These are phyloP conservation scores for Phytopythium oedochilum DNA, from an alignment of 352 stramenopile species.

Conservation along the genomic window DNA sequence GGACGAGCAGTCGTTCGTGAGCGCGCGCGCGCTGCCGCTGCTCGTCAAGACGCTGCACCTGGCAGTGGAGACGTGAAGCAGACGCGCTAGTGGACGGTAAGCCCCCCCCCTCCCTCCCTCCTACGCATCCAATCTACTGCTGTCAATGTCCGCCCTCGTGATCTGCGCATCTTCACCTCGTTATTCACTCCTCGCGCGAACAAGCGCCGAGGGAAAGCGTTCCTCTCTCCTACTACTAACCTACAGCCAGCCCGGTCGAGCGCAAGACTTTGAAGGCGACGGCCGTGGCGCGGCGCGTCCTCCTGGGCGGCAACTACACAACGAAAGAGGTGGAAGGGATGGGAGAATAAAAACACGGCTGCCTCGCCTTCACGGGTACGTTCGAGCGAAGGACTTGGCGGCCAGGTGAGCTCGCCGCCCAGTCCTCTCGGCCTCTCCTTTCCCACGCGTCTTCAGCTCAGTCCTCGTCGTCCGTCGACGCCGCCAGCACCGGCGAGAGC, in stretches of 20 bases:
- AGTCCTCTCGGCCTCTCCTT: neutral
- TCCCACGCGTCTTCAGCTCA: slow-evolving; percentile 12
- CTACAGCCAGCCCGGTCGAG: neutral
- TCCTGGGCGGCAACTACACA: slow-evolving; percentile 13
- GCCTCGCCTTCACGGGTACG: neutral
- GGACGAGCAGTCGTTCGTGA: slow-evolving; percentile 40
- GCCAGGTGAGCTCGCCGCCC: neutral
- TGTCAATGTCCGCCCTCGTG: neutral
- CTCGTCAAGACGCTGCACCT: slow-evolving; percentile 75
- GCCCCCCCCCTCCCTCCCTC: neutral
- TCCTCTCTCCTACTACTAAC: slow-evolving; percentile 1
- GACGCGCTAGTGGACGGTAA: slow-evolving; percentile 1
- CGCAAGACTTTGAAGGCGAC: neutral
- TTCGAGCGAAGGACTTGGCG: neutral
- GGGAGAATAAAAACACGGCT: neutral
- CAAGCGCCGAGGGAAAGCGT: too few species aligned
- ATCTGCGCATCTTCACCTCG: neutral
- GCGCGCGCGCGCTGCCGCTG: slow-evolving; percentile 46
- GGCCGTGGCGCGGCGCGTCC: neutral
- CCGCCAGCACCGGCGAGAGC: slow-evolving; percentile 56
- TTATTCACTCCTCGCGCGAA: neutral
- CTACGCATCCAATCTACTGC: neutral
- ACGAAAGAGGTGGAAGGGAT: slow-evolving; percentile 15
- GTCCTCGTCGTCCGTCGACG: slow-evolving; percentile 43
- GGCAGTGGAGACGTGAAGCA: slow-evolving; percentile 24